phyloP scores from a whole-genome alignment of 192 early-diverging fungal species.

The Chytriomyces sp. region DNA sequence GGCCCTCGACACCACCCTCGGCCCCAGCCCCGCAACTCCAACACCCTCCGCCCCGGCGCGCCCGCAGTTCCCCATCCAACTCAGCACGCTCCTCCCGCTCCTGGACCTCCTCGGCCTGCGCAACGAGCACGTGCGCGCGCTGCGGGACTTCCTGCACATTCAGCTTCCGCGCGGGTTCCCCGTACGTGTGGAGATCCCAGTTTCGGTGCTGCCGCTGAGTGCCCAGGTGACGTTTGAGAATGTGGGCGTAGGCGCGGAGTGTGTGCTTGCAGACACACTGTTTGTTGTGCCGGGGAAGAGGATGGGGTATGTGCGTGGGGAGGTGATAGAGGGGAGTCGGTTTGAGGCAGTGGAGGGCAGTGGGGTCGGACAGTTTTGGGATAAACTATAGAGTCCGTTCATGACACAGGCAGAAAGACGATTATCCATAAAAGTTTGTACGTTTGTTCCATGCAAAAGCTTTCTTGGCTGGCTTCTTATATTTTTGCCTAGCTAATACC shows the following conservation, averaged over 20 bases:
- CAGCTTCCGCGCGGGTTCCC: slow-evolving; percentile 52
- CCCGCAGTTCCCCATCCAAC: slow-evolving; percentile 40
- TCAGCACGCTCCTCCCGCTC: slow-evolving; percentile 41
- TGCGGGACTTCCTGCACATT: slow-evolving; percentile 45
- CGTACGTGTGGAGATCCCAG: slow-evolving; percentile 52
- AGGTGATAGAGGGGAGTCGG: slow-evolving; percentile 32
- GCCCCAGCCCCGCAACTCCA: neutral
- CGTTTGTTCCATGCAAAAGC: too few species aligned
- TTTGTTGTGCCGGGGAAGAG: slow-evolving; percentile 47
- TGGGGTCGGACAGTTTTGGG: too few species aligned
- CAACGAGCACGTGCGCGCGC: slow-evolving; percentile 44
- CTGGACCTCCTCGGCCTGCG: slow-evolving; percentile 49
- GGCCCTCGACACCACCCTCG: neutral
- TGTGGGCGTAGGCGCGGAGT: slow-evolving; percentile 7
- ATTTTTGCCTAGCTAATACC: too few species aligned
- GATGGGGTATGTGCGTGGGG: slow-evolving; percentile 49
- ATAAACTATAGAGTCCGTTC: too few species aligned
- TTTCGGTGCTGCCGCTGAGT: slow-evolving; percentile 47
- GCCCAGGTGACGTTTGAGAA: slow-evolving; percentile 44
- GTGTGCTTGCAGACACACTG: too few species aligned
- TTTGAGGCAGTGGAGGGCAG: too few species aligned
- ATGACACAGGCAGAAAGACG: too few species aligned
- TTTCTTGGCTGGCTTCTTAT: too few species aligned
- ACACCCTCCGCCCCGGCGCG: too few species aligned
- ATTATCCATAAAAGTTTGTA: too few species aligned